Evolutionary conservation across 495 filamentous ascomycete species (phyloP).

Genomic region (Talaromyces ruber): DNA sequence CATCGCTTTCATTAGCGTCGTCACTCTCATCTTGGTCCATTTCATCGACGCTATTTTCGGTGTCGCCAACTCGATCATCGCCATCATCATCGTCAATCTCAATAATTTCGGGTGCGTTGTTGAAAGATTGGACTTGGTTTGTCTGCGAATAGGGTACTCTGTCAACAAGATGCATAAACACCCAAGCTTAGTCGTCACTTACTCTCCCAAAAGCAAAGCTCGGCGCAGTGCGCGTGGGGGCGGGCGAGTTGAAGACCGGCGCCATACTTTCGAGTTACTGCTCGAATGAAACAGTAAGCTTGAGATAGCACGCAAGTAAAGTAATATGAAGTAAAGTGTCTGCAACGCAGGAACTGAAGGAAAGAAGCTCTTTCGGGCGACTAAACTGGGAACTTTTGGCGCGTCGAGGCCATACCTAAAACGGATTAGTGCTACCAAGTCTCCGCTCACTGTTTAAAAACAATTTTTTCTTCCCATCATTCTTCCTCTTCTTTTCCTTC

Average conservation of each 20-base stretch:
- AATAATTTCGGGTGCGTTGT: constrained; percentile 30
- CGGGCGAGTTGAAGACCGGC: constrained; percentile 15
- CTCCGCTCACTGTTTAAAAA: constrained; percentile 15
- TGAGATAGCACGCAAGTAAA: background rate
- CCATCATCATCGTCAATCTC: constrained; percentile 29
- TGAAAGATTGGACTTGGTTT: constrained; percentile 10
- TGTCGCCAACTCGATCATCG: constrained; percentile 13
- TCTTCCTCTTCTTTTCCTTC: constrained; percentile 34
- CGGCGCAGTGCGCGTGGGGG: constrained; percentile 9
- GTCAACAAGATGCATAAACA: constrained; percentile 5
- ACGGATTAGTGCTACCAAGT: constrained; percentile 19
- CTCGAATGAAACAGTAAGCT: background rate
- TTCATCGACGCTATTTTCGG: constrained; percentile 12
- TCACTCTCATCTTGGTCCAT: constrained; percentile 9
- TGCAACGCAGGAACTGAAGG: background rate
- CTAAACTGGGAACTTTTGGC: background rate
- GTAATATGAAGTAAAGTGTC: background rate
- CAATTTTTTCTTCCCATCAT: constrained; percentile 17
- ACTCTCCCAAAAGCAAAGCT: constrained; percentile 21
- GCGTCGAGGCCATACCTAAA: constrained; percentile 16
- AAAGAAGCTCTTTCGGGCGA: background rate
- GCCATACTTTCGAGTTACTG: constrained; percentile 14
- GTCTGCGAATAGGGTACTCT: constrained; percentile 10
- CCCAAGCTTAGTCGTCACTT: constrained; percentile 11
- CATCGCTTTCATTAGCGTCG: constrained; percentile 12